Conservation (phyloP, 169 alveolate species). For the Plasmodium gallinaceum region DNA sequence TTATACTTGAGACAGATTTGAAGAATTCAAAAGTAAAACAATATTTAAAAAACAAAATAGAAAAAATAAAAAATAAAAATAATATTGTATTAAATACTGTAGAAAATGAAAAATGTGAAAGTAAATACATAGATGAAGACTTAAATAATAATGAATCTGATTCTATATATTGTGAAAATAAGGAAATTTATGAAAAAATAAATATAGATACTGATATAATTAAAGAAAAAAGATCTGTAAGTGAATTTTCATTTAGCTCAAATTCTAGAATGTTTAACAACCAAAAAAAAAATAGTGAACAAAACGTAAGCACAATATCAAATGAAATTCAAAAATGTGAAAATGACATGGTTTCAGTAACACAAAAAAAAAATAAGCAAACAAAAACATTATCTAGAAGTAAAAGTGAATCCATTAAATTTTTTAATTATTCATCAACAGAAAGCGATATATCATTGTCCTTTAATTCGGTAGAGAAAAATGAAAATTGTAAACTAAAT, state of each 20-base stretch:
- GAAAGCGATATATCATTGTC: slow-evolving; percentile 11
- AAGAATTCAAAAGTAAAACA: slow-evolving; percentile 41
- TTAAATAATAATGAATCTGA: not conserved
- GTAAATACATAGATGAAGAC: not conserved
- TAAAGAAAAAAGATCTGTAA: slow-evolving; percentile 38
- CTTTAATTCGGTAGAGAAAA: not conserved
- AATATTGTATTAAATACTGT: slow-evolving; percentile 1
- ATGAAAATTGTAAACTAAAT: not conserved
- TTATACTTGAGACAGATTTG: slow-evolving; percentile 37
- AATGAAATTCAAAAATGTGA: not conserved
- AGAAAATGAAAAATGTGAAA: not conserved
- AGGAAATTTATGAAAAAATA: not conserved
- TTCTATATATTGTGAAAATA: not conserved
- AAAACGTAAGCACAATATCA: not conserved
- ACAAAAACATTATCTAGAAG: slow-evolving; percentile 11
- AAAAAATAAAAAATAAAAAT: slow-evolving; percentile 42
- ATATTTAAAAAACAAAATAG: slow-evolving; percentile 61
- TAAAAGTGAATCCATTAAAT: slow-evolving; percentile 24
- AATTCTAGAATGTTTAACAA: not conserved
- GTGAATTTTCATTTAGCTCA: slow-evolving; percentile 18
- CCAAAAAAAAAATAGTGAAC: slow-evolving; percentile 3
- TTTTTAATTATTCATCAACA: not conserved
- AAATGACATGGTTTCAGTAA: not conserved
- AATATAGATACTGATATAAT: not conserved
- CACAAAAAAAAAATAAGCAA: not conserved